These are phyloP conservation scores for Pleurotus salmoneostramineus DNA, from an alignment of 768 basidiomycete species.

Conservation along the genomic window DNA sequence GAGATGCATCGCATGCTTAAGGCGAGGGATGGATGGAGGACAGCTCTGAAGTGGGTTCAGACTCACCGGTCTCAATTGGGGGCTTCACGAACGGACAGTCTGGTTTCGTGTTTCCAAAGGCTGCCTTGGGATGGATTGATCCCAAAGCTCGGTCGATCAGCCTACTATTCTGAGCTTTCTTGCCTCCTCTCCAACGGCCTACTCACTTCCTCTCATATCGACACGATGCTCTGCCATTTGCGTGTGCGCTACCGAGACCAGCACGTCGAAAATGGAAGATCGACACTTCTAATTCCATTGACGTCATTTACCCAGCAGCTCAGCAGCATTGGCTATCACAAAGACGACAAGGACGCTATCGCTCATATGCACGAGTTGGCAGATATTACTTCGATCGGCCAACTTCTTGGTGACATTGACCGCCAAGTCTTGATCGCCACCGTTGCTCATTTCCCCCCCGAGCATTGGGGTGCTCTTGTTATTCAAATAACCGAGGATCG, in stretches of 20 bases:
- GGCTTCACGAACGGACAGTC: background rate
- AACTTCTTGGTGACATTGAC: background rate
- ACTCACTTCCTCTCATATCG: background rate
- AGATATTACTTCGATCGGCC: background rate
- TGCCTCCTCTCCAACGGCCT: background rate
- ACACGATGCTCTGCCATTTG: background rate
- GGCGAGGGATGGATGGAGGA: background rate
- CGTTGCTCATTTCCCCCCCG: background rate
- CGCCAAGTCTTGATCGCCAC: background rate
- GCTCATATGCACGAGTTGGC: background rate
- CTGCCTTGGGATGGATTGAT: background rate
- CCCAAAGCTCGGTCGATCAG: background rate
- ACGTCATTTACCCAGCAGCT: background rate
- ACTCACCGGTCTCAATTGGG: background rate
- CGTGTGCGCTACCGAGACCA: background rate
- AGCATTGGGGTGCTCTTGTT: background rate
- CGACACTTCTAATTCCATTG: background rate
- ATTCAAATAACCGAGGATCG: background rate
- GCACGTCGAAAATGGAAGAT: background rate
- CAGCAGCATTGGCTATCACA: background rate
- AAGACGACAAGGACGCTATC: background rate
- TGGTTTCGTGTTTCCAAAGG: background rate
- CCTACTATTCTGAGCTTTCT: background rate
- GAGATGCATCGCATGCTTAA: background rate
- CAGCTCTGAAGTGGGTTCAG: background rate